Evolutionary conservation across 208 protist species (phyloP), one percentile per base, ranked within the genome.

Genomic region (Lotmaria passim): DNA sequence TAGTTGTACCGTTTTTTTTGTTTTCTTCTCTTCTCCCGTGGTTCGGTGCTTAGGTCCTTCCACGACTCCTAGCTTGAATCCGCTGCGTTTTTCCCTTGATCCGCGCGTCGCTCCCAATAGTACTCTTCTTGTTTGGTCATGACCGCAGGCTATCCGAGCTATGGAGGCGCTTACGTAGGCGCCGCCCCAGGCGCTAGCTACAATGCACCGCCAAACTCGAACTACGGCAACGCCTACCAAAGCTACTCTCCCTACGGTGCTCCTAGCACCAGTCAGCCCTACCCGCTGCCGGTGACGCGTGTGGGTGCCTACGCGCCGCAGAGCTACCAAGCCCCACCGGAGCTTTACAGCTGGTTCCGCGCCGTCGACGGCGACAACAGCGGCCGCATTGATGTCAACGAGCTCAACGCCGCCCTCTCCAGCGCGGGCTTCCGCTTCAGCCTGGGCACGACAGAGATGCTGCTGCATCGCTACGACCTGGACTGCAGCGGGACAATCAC

Each of bases 391-490:
- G 73, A 63, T 60, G 73, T 91, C 5, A 55, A 70, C 19, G 87
- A 94, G 66, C 82, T 95, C 19, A 82, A 87, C 74, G 38, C 46
- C 12, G 90, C 88, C 14, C 81, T 97, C 10, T 83, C 72, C 33
- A 68, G 71, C 26, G 72, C 80, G 8, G 89, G 89, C 39, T 68
- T 74, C 41, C 51, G 57, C 43, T 97, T 95, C 65, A 83, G 75
- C 62, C 52, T 85, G n/a, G 80, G 70, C 24, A 91, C 82, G 57
- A 89, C 86, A 3, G 78, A 93, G 73, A 80, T 78, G 57, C 59
- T 97, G 53, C 53, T 97, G 28, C 61, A 24, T 47, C 85, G 93
- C 75, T 94, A 87, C 66, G 90, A 97, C 63, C 52, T 60, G 23
- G 76, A 95, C 67, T 44, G 63, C 43, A 79, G 70, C 36, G 90